phyloP scores from a whole-genome alignment of 208 protist species.

The Trypanosoma avium region DNA sequence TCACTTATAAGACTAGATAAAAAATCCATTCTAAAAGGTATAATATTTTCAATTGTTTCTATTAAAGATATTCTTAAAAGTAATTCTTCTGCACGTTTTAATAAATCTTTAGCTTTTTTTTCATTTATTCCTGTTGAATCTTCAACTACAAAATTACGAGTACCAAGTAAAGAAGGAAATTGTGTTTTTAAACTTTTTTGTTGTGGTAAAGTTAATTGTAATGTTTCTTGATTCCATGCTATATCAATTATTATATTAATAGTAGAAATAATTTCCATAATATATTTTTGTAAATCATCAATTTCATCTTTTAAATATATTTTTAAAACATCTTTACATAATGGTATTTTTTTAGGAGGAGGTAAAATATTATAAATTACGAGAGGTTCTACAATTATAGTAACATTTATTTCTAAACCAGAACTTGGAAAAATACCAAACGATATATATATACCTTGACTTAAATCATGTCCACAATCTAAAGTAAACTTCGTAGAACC shows the following conservation, averaged over 20 bases:
- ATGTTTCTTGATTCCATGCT: background rate
- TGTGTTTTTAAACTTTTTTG: background rate
- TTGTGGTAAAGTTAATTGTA: background rate
- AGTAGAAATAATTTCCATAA: conserved; percentile 4
- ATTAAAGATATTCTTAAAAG: background rate
- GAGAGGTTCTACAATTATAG: conserved; percentile 29
- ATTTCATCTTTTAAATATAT: conserved; percentile 22
- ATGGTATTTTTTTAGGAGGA: conserved; percentile 19
- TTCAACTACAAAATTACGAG: background rate
- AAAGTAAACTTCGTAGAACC: conserved; percentile 20
- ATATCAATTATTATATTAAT: background rate
- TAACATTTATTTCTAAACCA: conserved; percentile 25
- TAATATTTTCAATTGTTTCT: conserved; percentile 7
- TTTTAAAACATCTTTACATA: conserved; percentile 8
- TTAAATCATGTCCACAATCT: conserved; percentile 19
- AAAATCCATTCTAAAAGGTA: background rate
- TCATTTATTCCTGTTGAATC: background rate
- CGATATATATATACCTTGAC: background rate
- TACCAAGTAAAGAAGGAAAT: background rate
- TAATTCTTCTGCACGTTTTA: conserved; percentile 15
- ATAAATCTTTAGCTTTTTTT: conserved; percentile 5
- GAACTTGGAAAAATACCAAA: conserved; percentile 21
- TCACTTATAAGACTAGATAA: conserved; percentile 12
- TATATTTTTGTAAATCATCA: conserved; percentile 12
- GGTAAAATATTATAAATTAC: conserved; percentile 28